Conservation (phyloP, 805 yeast species). For the Candida ficus region DNA sequence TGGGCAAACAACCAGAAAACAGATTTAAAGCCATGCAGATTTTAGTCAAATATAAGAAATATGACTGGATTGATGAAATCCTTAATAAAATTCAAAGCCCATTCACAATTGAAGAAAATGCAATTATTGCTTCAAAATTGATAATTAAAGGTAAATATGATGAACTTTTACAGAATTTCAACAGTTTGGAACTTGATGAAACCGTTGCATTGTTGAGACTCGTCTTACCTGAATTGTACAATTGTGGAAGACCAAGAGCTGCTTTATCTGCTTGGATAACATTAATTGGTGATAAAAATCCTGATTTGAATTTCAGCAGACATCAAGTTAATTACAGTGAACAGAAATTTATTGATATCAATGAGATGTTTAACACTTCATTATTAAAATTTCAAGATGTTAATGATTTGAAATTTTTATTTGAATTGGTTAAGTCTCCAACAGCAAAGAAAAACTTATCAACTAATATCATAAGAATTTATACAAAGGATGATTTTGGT, state of each 20-base stretch:
- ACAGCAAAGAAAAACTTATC: constrained; percentile 3
- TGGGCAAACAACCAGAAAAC: background rate
- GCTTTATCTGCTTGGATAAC: no score
- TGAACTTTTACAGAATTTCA: background rate
- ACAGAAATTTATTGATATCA: no score
- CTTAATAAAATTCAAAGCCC: background rate
- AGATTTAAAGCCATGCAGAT: constrained; percentile 4
- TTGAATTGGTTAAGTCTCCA: no score
- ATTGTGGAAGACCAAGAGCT: background rate
- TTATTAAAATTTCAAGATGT: no score
- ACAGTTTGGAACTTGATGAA: background rate
- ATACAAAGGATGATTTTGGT: background rate
- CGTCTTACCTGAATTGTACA: background rate
- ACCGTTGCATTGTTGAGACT: background rate
- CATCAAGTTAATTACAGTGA: no score
- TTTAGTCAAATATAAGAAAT: constrained; percentile 10
- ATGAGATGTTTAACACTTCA: no score
- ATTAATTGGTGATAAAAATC: no score
- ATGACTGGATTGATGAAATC: constrained; percentile 7
- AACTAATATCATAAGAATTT: background rate
- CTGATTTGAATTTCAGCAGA: no score
- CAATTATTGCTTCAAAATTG: background rate
- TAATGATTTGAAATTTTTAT: no score
- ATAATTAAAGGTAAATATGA: background rate
- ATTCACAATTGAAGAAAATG: background rate